A percentile compares a stretch with the other conserved stretches of the same genome.
phyloP scores from a whole-genome alignment of 2,329 filamentous ascomycete genomes.

The Daldinia eschscholtzii region DNA sequence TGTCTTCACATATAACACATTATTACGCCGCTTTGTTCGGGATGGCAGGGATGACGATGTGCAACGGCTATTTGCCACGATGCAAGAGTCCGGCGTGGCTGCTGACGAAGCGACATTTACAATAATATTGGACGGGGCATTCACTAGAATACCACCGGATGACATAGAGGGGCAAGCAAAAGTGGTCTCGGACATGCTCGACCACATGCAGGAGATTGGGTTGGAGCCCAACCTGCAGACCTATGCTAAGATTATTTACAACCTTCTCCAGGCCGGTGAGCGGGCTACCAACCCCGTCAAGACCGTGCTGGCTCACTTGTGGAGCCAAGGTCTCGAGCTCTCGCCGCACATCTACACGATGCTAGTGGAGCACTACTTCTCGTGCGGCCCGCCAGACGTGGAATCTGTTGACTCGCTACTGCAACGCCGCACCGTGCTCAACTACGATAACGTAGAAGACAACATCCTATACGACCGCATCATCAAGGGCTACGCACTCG shows the following conservation, averaged over 20 bases:
- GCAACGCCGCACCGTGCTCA: slow-evolving; percentile 56
- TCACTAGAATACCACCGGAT: slow-evolving; percentile 57
- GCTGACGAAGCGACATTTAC: slow-evolving; percentile 79
- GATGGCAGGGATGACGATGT: slow-evolving; percentile 62
- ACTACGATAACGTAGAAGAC: slow-evolving; percentile 59
- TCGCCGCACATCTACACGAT: slow-evolving; percentile 80
- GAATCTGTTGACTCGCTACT: slow-evolving; percentile 71
- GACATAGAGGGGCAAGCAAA: slow-evolving; percentile 62
- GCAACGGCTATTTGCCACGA: slow-evolving; percentile 66
- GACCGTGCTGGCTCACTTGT: slow-evolving; percentile 74
- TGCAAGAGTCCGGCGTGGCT: slow-evolving; percentile 67
- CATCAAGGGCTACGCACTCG: slow-evolving; percentile 73
- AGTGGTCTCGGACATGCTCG: slow-evolving; percentile 67
- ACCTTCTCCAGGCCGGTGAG: slow-evolving; percentile 64
- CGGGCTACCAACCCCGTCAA: slow-evolving; percentile 65
- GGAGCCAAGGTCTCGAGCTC: slow-evolving; percentile 62
- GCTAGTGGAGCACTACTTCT: slow-evolving; percentile 76
- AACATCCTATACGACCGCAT: slow-evolving; percentile 58
- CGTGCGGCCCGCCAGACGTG: slow-evolving; percentile 68
- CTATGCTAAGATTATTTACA: slow-evolving; percentile 78
- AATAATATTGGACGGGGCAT: slow-evolving; percentile 74
- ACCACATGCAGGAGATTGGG: slow-evolving; percentile 68
- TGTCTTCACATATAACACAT: slow-evolving; percentile 74
- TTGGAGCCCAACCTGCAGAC: slow-evolving; percentile 71
- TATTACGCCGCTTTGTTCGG: slow-evolving; percentile 72